phyloP scores from a whole-genome alignment of 352 stramenopile genomes.

The Phytophthora pini region DNA sequence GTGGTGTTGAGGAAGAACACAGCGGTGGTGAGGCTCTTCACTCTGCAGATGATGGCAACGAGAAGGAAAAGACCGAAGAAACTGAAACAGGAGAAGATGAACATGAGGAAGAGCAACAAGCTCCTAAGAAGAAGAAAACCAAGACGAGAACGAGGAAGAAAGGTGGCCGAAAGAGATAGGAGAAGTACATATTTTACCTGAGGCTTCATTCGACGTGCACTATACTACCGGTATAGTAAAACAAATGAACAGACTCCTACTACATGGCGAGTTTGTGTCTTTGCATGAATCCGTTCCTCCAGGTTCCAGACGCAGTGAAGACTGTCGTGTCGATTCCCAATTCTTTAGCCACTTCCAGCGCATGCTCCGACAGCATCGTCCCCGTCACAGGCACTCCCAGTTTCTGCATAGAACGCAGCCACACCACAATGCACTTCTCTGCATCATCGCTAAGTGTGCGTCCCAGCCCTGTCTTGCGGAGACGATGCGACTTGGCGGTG shows the following conservation, averaged over 20 bases:
- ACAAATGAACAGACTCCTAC: neutral
- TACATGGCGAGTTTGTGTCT: constrained; percentile 39
- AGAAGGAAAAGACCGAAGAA: constrained; percentile 30
- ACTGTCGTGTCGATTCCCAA: constrained; percentile 34
- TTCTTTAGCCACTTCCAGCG: constrained; percentile 42
- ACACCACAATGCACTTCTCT: constrained; percentile 49
- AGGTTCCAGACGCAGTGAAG: constrained; percentile 36
- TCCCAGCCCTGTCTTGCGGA: constrained; percentile 37
- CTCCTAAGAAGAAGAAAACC: constrained; percentile 35
- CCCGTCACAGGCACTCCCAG: constrained; percentile 36
- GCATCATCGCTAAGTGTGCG: constrained; percentile 37
- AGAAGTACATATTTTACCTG: too few species aligned
- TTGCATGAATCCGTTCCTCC: constrained; percentile 42
- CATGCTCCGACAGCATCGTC: constrained; percentile 38
- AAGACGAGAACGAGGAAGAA: constrained; percentile 66
- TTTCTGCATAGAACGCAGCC: constrained; percentile 42
- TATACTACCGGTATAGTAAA: too few species aligned
- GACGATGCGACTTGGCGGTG: constrained; percentile 40
- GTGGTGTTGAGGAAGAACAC: constrained; percentile 44
- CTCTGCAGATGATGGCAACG: constrained; percentile 21
- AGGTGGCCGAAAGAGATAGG: constrained; percentile 50
- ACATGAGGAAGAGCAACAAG: constrained; percentile 20
- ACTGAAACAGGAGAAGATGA: constrained; percentile 33
- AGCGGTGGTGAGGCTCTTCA: constrained; percentile 32
- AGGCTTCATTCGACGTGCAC: too few species aligned